Conservation (phyloP, 2,329 filamentous ascomycete genomes). For the Neofusicoccum parvum region DNA sequence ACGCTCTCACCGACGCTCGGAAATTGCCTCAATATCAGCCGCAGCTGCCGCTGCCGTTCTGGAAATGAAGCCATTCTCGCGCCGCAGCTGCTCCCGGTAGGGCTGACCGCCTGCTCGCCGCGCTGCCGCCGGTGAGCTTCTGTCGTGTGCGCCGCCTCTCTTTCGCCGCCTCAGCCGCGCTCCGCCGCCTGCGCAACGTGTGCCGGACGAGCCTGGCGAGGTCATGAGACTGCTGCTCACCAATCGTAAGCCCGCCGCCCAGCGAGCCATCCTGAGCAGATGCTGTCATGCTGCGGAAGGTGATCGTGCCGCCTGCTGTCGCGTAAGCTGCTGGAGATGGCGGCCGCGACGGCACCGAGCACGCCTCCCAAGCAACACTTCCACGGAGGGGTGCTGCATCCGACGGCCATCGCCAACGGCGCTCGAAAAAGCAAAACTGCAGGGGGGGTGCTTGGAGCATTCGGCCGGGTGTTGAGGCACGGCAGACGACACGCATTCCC, state of each 20-base stretch:
- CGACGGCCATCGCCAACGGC: too few relatives aligned
- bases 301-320: background rate
- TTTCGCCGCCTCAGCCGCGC: background rate
- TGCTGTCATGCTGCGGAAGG: background rate
- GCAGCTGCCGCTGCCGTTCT: background rate
- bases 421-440: too few relatives aligned
- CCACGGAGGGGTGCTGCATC: too few relatives aligned
- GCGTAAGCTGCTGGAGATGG: background rate
- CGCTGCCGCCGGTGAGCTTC: background rate
- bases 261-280: background rate
- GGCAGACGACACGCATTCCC: too few relatives aligned
- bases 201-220: background rate
- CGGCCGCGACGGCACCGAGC: too few relatives aligned
- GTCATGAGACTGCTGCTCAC: conserved; percentile 1
- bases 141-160: background rate
- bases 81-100: conserved; percentile 6
- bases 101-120: background rate
- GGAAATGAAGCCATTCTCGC: conserved; percentile 5
- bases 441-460: too few relatives aligned
- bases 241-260: background rate
- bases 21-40: conserved; percentile 11
- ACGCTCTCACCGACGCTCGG: background rate
- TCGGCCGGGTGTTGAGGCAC: too few relatives aligned
- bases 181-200: background rate
- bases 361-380: too few relatives aligned